Percentiles rank a stretch among this genome's conserved stretches.
Conservation (phyloP, 306 rosid species). For the Rosa lucieae region DNA sequence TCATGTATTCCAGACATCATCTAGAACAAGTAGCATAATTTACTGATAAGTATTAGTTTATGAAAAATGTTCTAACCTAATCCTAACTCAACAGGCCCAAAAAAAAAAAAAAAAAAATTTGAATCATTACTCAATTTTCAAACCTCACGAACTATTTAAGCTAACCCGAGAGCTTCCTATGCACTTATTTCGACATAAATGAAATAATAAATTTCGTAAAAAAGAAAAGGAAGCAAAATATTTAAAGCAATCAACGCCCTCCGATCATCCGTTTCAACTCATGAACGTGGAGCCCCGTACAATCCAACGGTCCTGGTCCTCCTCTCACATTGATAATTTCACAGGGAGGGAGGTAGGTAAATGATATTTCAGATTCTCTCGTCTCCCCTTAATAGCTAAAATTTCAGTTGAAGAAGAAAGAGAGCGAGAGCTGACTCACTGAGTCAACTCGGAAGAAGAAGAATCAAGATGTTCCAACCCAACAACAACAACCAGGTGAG, state of each 20-base stretch:
- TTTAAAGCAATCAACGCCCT: not conserved
- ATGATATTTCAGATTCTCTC: not conserved
- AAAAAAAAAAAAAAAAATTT: no score
- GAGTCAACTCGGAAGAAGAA: constrained; percentile 8
- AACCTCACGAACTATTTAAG: no score
- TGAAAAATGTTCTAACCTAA: no score
- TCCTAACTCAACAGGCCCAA: no score
- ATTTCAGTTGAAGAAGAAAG: not conserved
- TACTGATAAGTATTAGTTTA: no score
- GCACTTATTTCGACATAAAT: no score
- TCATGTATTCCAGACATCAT: no score
- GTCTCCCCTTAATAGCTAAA: not conserved
- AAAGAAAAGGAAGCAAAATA: no score
- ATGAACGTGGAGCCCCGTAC: not conserved
- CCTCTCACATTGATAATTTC: not conserved
- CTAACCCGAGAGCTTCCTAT: no score
- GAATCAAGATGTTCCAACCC: constrained; percentile 45
- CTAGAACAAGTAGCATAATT: no score
- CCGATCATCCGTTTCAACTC: not conserved
- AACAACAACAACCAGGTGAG: constrained; percentile 35
- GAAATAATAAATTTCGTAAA: no score
- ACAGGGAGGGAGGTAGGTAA: not conserved
- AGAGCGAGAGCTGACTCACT: not conserved
- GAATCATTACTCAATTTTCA: no score
- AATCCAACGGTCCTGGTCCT: constrained; percentile 1